Base-by-base conservation (phyloP, 2,329 filamentous ascomycete genomes). In the Colletotrichum orbiculare region DNA sequence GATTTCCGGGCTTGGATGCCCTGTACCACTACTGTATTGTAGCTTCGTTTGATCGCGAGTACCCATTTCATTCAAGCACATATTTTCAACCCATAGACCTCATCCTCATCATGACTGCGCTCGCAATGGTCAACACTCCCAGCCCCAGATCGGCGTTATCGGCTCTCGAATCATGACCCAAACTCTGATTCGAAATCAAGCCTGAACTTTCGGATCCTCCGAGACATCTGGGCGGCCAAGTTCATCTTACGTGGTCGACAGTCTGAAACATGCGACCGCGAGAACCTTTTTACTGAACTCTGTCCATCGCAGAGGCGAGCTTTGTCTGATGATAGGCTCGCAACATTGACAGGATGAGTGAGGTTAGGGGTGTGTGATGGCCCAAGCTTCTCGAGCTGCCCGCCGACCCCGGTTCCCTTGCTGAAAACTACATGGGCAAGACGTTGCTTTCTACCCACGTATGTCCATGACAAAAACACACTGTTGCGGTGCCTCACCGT, bases 181-280 rank as follows among this genome's bases (percentile, higher is more conserved):
- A 25, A 25, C 25, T 25, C 25, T 4, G 4, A 10, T 35, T 12
- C 6, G 46, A 48, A 34, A 12, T 17, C 17, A 35, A 34, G 33
- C 8, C 25, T 12, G 46, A 48, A 48, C 46, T n/a, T 13, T 58
- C 25, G 35, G 38, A 58, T 49, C 38, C 37, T 43, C 46, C 46
- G 55, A 50, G 55, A 39, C 54, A 34, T 15, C 37, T 25, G 15
- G 17, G 25, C 25, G 25, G 46, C 12, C 37, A 58, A 58, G 55
- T 58, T 58, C 55, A 39, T 50, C 55, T 38, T 49, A 43, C 25
- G 25, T 49, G 35, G 41, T 34, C 42, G 2, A 43, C 13, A 43
- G 13, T 43, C 15, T 43, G 13, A 43, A 15, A 15, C 42, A 43
- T 25, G 25, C 25, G 25, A 25, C 25, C 25, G 25, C 25, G 25